Base-by-base conservation (phyloP, 176 grass and related monocot genomes). In the Hordeum vulgare region DNA sequence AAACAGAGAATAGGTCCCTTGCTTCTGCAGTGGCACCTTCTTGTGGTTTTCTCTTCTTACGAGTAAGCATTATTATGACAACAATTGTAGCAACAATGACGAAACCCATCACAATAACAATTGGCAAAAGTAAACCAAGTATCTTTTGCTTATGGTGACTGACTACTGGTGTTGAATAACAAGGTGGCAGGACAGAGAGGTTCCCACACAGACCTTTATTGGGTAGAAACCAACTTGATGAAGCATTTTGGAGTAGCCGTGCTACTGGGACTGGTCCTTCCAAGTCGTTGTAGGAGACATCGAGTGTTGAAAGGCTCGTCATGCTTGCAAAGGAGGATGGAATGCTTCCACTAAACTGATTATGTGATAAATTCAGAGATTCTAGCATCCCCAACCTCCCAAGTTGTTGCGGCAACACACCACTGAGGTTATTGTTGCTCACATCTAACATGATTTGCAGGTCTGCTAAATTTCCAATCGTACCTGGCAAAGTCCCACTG, bases 261-360 rank as follows among this genome's bases (percentile, higher is more conserved):
- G 37, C 1, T 8, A 7, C 0, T 39, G 37, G 37, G 37, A 39
- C 7, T 39, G 8, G 6, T 39, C 37, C 37, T 39, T 8, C 37
- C 37, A 39, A 1, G 37, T 39, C 37, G 7, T 39, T 92, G 75
- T 78, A 92, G 6, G 87, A 87, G 12, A 89, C 11, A 64, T 92
- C 90, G 0, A 92, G 33, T 5, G 51, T 66, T 34, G 36, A 80
- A 8, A 89, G 31, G 27, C 90, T 92, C 1, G 21, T 0, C 80
- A 92, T 84, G 29, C 47, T 25, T 45, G 11, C 10, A 14, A 45
- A 45, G 1, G 42, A 45, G 42, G 42, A 10, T 45, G 42, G 42
- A 14, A 45, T 45, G 42, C 11, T 45, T 9, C 42, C 42, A 10
- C 9, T 45, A 11, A 45, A 45, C 42, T 14, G 42, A 45, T 45